Evolutionary conservation across 495 filamentous ascomycete genomes (phyloP).

Genomic region (Podospora comata): DNA sequence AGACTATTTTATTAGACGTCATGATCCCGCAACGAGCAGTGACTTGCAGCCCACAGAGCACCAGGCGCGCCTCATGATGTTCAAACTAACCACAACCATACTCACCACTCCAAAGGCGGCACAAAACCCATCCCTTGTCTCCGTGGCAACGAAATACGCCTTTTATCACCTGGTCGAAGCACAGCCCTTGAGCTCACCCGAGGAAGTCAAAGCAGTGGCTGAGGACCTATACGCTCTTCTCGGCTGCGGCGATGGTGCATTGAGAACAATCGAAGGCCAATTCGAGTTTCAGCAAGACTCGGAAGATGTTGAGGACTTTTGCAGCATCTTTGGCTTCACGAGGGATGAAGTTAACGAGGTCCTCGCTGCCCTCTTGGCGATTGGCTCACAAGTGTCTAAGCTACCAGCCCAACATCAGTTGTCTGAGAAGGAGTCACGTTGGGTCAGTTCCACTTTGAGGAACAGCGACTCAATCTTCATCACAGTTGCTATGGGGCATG

Average conservation of each 20-base stretch:
- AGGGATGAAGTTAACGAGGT: background rate
- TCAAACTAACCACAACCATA: background rate
- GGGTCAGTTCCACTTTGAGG: background rate
- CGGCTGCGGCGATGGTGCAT: background rate
- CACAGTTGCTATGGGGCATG: background rate
- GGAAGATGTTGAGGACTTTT: background rate
- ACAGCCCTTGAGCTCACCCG: background rate
- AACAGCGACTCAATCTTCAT: conserved; percentile 2
- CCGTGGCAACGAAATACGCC: background rate
- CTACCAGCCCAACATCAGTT: background rate
- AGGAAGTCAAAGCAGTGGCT: background rate
- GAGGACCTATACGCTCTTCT: conserved; percentile 1
- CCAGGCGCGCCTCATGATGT: conserved; percentile 8
- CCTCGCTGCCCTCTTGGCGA: background rate
- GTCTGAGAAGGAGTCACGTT: background rate
- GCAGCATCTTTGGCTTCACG: conserved; percentile 4
- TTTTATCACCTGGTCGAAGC: background rate
- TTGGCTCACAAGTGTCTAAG: background rate
- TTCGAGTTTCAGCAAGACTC: background rate
- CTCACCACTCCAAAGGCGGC: background rate
- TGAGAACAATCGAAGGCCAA: conserved; percentile 3
- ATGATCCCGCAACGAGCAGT: background rate
- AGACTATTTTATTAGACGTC: background rate
- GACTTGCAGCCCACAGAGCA: background rate
- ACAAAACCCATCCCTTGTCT: background rate